Base-by-base conservation (phyloP, 140 eudicot species). In the Anethum foeniculum region DNA sequence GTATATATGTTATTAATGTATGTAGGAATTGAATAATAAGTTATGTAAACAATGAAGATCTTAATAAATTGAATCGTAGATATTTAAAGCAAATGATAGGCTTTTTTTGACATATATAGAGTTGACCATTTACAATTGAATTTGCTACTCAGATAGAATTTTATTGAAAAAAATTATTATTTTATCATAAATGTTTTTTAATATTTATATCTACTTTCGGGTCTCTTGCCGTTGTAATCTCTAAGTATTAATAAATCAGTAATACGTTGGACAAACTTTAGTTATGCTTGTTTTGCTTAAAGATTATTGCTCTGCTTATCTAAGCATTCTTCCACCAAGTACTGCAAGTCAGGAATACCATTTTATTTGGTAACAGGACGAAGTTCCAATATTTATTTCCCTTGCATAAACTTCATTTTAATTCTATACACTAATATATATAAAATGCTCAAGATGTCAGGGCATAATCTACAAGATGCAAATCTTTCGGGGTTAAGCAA, bases 371-470 rank as follows among this genome's bases (percentile, higher is more conserved):
- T 18, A 52, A 52, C 23, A 52, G 62, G 62, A 52, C 9, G 23
- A 52, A 52, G 62, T 23, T 52, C n/a, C 23, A 52, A 18, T 0
- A 41, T 5, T 4, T 52, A 0, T 52, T 52, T 52, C 62, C 62
- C 25, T 18, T 18, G 62, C 62, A 52, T 52, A 52, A 52, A 52
- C 14, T 79, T 71, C 16, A 52, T 48, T 39, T 38, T 46, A 68
- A 77, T 75, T 6, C 62, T 19, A 7, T 52, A 6, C n/a, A 52
- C 62, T 52, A 52, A 52, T 18, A 52, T 52, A 52, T 52, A 52
- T 52, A 43, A n/a, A 52, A 38, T 82, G 71, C 81, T 86, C 83
- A 91, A 91, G 97, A 85, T 89, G 83, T 68, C 81, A 46, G 90
- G 82, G 81, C 64, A 82, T 78, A 85, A 82, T 82, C 34, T 49